Evolutionary conservation across 1,284 basidiomycete species (phyloP), one percentile per base, ranked within the genome.

Genomic region (Boletellus dicymbophilus): DNA sequence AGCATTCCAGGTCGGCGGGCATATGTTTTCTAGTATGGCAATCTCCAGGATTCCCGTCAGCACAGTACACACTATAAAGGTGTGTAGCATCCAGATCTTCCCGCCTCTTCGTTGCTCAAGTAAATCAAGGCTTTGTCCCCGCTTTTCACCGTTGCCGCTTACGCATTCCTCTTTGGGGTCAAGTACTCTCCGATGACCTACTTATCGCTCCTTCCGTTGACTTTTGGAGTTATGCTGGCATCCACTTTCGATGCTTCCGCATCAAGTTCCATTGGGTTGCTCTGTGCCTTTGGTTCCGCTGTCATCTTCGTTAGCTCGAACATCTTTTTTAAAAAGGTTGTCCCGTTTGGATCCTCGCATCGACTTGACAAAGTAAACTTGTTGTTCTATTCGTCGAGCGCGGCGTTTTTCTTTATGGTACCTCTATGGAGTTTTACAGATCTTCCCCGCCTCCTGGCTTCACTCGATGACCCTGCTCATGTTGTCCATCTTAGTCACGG

Each of bases 51-150:
- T 98, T 53, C 94, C 92, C 6, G 96, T 99, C 49, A 95, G 92
- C 74, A 99, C 97, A 0, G 95, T 98, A 22, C 97, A 99, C 67
- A 99, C 96, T 28, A 98, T 98, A 72, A 98, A 98, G 85, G 95
- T 95, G 60, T 63, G 81, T 42, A 6, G 4, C 12, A 20, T 39
- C 33, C 37, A 26, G 20, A 13, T 33, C 21, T 47, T 23, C 21
- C 37, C 22, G 30, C 23, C 26, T 44, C 18, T 34, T 40, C 57
- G 26, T 34, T 13, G 25, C 38, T 60, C 30, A 54, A 44, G 45
- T 39, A 15, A 45, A 10, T 22, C 40, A 65, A 98, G 94, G 96
- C 97, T 0, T 75, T 99, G 44, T 98, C 95, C 0, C 96, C 97
- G 0, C 77, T 99, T 26, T 98, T 99, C 73, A 99, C 96, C 3